These are phyloP conservation scores for Acanthamoeba healyi DNA, from an alignment of 208 protist genomes.

Conservation along the genomic window DNA sequence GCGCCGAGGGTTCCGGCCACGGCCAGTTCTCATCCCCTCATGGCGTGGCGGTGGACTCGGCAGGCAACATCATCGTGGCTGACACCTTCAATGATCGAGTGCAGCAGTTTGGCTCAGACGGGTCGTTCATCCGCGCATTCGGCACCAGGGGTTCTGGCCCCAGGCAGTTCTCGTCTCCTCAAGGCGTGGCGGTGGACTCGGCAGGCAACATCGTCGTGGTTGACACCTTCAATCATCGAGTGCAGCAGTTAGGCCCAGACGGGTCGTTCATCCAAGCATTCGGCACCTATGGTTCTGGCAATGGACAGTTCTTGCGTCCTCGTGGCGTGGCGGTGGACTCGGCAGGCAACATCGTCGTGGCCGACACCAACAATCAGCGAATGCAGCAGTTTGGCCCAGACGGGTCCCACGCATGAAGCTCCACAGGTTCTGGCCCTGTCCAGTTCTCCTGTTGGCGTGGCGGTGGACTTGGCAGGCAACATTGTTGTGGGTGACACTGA, in stretches of 20 bases:
- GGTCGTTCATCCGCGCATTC: background rate
- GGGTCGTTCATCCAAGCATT: background rate
- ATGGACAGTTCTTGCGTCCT: background rate
- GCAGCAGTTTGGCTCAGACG: background rate
- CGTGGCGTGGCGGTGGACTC: background rate
- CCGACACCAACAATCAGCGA: background rate
- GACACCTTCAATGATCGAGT: background rate
- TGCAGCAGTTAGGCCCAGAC: background rate
- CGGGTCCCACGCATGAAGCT: background rate
- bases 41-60: background rate
- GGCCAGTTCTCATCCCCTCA: background rate
- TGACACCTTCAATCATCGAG: background rate
- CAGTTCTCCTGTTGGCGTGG: background rate
- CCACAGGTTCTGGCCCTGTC: background rate
- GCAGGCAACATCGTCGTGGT: background rate
- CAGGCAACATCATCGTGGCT: background rate
- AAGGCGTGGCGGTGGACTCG: background rate
- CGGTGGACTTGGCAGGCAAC: background rate
- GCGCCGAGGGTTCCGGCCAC: background rate
- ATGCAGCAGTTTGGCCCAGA: background rate
- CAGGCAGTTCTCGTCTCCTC: background rate
- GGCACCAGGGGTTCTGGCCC: background rate
- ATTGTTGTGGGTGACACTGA: background rate
- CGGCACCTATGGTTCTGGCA: background rate
- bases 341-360: background rate